Evolutionary conservation across 345 rosid species (phyloP).

Genomic region (Lumnitzera littorea): DNA sequence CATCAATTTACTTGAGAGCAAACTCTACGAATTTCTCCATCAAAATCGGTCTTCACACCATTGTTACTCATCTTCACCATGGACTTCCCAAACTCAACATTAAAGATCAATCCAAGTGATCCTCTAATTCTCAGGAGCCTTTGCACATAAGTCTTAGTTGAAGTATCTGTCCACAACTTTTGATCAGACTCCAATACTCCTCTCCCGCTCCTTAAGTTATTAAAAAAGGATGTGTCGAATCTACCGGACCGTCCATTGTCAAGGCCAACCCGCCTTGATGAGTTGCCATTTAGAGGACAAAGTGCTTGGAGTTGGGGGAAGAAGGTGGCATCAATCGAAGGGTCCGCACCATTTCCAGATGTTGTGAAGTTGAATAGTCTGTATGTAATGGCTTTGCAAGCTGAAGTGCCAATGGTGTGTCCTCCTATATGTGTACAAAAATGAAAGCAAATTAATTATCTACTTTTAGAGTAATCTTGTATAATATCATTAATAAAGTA

Average conservation of each 20-base stretch:
- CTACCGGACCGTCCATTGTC: slow-evolving; percentile 35
- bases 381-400: slow-evolving; percentile 36
- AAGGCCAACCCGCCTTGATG: slow-evolving; percentile 24
- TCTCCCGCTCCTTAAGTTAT: slow-evolving; percentile 33
- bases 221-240: slow-evolving; percentile 44
- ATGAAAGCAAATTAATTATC: background rate
- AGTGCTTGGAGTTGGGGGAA: slow-evolving; percentile 32
- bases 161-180: slow-evolving; percentile 32
- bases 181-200: slow-evolving; percentile 52
- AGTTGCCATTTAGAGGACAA: slow-evolving; percentile 42
- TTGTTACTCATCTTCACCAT: slow-evolving; percentile 67
- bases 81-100: slow-evolving; percentile 37
- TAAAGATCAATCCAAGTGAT: slow-evolving; percentile 24
- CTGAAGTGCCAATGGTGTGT: slow-evolving; percentile 60
- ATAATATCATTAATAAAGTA: background rate
- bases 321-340: slow-evolving; percentile 33
- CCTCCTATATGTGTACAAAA: slow-evolving; percentile 23
- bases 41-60: slow-evolving; percentile 35
- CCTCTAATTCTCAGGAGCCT: slow-evolving; percentile 21
- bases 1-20: too few species aligned
- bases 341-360: slow-evolving; percentile 26
- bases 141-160: slow-evolving; percentile 32
- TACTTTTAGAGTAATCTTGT: background rate
- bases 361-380: slow-evolving; percentile 41
- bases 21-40: slow-evolving; percentile 48